Conservation (phyloP, 305 asterid genomes). For the Lippia alba region DNA sequence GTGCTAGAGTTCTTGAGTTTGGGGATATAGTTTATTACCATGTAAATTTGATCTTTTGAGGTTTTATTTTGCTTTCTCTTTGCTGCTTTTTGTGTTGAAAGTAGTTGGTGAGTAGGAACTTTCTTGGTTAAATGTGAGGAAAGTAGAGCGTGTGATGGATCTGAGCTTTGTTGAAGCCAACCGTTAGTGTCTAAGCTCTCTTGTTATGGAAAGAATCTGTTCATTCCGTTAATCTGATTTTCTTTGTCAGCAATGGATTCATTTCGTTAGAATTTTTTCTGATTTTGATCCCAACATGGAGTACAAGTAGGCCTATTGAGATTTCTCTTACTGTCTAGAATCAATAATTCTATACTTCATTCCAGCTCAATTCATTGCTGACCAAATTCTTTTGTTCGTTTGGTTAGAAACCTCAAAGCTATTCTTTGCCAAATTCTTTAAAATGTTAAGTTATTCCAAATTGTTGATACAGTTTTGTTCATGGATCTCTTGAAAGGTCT, state of each 20-base stretch:
- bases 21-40: conserved; percentile 41
- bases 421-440: conserved; percentile 55
- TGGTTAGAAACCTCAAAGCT: conserved; percentile 34
- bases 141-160: conserved; percentile 57
- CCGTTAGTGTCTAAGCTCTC: conserved; percentile 50
- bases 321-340: conserved; percentile 9
- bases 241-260: conserved; percentile 48
- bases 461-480: conserved; percentile 30
- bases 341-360: conserved; percentile 26
- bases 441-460: conserved; percentile 55
- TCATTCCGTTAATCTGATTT: conserved; percentile 42
- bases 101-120: conserved; percentile 38
- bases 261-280: conserved; percentile 44
- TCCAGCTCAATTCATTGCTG: conserved; percentile 45
- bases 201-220: conserved; percentile 44
- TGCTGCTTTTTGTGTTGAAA: conserved; percentile 36
- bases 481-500: conserved; percentile 59
- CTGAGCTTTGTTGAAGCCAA: conserved; percentile 49
- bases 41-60: conserved; percentile 50
- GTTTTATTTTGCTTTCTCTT: conserved; percentile 35
- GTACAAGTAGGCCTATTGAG: conserved; percentile 43
- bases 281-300: conserved; percentile 41
- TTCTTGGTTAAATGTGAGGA: conserved; percentile 43
- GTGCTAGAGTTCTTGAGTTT: conserved; percentile 24
- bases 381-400: conserved; percentile 66